phyloP scores from a whole-genome alignment of 805 yeast genomes.

The Barnettozyma siamensis region DNA sequence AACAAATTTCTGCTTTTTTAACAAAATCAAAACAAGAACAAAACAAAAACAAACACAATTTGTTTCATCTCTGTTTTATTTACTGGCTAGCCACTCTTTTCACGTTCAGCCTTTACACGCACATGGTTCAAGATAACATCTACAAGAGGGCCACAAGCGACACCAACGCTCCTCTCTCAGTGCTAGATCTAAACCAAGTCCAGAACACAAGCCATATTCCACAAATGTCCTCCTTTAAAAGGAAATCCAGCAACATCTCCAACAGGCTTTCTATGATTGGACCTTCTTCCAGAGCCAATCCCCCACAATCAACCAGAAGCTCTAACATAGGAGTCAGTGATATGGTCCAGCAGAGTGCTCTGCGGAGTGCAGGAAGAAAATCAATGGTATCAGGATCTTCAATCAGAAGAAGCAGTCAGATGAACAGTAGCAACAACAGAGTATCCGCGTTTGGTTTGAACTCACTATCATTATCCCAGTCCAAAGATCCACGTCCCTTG shows the following conservation, averaged over 20 bases:
- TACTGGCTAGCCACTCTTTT: background rate
- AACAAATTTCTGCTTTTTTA: background rate
- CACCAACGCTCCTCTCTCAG: constrained; percentile 17
- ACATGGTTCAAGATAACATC: constrained; percentile 23
- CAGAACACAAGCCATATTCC: constrained; percentile 24
- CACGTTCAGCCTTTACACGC: background rate
- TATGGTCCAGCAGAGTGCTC: constrained; percentile 24
- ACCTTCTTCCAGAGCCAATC: constrained; percentile 23
- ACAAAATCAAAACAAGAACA: constrained; percentile 2
- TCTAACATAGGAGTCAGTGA: constrained; percentile 23
- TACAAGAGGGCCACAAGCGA: constrained; percentile 17
- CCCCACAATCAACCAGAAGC: constrained; percentile 12
- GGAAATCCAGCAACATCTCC: constrained; percentile 19
- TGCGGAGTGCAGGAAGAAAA: constrained; percentile 20
- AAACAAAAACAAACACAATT: background rate
- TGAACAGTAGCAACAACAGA: constrained; percentile 13
- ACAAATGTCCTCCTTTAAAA: constrained; percentile 21
- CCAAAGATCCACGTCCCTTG: constrained; percentile 68
- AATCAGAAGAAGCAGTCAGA: constrained; percentile 7
- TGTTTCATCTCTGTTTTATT: background rate
- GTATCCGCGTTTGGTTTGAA: constrained; percentile 23
- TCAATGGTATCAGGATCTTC: constrained; percentile 15
- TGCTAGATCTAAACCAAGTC: constrained; percentile 22
- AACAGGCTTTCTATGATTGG: constrained; percentile 28
- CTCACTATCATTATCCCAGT: constrained; percentile 18